A percentile compares a stretch with the other conserved stretches of the same genome.
Evolutionary conservation across 2,329 filamentous ascomycete genomes (phyloP).

Genomic region (Coniella lustricola): DNA sequence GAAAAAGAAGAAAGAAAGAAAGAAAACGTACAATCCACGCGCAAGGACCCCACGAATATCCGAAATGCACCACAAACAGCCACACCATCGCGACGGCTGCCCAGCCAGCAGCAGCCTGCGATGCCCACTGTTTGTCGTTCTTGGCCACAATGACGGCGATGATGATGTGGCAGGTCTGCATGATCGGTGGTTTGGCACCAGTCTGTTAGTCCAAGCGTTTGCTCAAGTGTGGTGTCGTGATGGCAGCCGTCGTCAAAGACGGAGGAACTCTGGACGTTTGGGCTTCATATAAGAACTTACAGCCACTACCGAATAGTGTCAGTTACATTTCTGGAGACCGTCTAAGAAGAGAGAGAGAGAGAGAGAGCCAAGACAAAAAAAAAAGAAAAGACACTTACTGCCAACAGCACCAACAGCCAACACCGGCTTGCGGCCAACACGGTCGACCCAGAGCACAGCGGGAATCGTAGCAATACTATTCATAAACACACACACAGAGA

Average conservation of each 20-base stretch:
- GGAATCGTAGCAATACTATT: slow-evolving; percentile 52
- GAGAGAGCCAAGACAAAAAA: no score
- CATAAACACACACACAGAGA: no score
- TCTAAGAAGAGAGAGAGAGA: no score
- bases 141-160: slow-evolving; percentile 62
- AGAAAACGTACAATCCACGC: slow-evolving; percentile 50
- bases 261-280: no score
- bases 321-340: no score
- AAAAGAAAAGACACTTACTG: slow-evolving; percentile 37
- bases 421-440: slow-evolving; percentile 55
- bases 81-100: slow-evolving; percentile 61
- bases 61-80: slow-evolving; percentile 70
- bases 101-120: slow-evolving; percentile 60
- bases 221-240: no score
- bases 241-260: no score
- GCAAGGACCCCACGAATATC: slow-evolving; percentile 68
- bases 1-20: neutral
- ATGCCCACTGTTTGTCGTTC: slow-evolving; percentile 51
- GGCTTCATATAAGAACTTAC: neutral
- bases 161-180: slow-evolving; percentile 62
- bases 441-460: slow-evolving; percentile 59
- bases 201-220: no score
- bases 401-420: slow-evolving; percentile 59
- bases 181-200: no score
- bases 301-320: neutral